phyloP scores from a whole-genome alignment of 83 land plant genomes.

The Diphasiastrum complanatum region DNA sequence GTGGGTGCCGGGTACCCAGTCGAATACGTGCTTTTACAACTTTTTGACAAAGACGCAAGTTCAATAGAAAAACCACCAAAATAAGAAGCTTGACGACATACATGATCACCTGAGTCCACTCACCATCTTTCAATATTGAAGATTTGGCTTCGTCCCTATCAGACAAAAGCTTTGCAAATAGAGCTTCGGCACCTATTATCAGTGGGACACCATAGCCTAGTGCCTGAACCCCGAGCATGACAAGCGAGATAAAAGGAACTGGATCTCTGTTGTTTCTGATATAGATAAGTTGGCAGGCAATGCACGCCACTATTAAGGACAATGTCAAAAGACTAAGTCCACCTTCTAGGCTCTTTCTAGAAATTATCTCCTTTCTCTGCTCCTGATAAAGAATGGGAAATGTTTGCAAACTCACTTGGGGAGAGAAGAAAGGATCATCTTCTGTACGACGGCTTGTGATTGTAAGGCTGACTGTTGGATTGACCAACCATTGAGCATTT shows the following conservation, averaged over 20 bases:
- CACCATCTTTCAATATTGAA: constrained; percentile 19
- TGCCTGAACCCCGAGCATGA: constrained; percentile 51
- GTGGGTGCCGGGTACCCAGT: constrained; percentile 42
- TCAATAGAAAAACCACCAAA: constrained; percentile 46
- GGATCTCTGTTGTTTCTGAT: constrained; percentile 33
- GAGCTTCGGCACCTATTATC: constrained; percentile 60
- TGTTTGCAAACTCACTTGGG: constrained; percentile 37
- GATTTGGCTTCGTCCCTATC: constrained; percentile 19
- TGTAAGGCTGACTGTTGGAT: constrained; percentile 43
- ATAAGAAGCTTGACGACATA: constrained; percentile 50
- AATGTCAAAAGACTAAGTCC: constrained; percentile 42
- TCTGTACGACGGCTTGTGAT: constrained; percentile 46
- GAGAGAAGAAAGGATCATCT: constrained; percentile 48
- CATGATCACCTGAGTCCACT: constrained; percentile 33
- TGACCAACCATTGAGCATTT: constrained; percentile 45
- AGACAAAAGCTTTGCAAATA: constrained; percentile 36
- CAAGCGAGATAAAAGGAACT: constrained; percentile 55
- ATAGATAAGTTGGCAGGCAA: constrained; percentile 43
- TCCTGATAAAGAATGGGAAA: constrained; percentile 49
- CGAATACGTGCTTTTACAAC: constrained; percentile 60
- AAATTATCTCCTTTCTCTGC: constrained; percentile 52
- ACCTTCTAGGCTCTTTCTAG: constrained; percentile 52
- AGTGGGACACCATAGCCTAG: constrained; percentile 67
- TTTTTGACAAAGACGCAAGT: constrained; percentile 54
- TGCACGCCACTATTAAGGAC: constrained; percentile 43